Evolutionary conservation across 768 basidiomycete species (phyloP), one percentile per base, ranked within the genome.

Genomic region (Collybiopsis confluens): DNA sequence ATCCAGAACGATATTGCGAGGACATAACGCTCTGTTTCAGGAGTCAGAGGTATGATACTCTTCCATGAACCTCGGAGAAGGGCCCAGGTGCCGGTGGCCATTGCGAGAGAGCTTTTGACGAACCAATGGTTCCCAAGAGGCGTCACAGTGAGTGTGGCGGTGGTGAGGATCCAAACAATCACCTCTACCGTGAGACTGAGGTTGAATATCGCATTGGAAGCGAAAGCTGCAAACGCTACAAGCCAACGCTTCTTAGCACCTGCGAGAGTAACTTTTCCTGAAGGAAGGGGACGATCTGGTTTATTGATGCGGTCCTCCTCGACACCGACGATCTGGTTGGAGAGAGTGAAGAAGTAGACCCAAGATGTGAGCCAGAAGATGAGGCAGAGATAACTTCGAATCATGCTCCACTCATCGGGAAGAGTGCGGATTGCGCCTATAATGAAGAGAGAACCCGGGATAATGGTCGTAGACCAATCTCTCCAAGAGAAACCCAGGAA

Each of bases 301-400:
- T 64, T 64, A 52, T 64, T 61, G 23, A 63, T 49, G 35, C 48
- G 49, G 41, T 64, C 63, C 44, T 64, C 63, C 7, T 56, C 58
- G 30, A 61, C 28, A 21, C 58, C 60, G 9, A 37, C 41, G 44
- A 59, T 57, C 35, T 64, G 63, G 54, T 64, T 64, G 1, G 60
- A 54, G 24, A 64, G 38, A 54, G 55, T 54, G 56, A 63, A 64
- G 37, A 51, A 57, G 38, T 61, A 61, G 52, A 61, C 43, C 38
- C 26, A 60, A n/a, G 41, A 27, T 15, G 49, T 51, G 38, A 61
- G 43, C 58, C 58, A 62, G 24, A 56, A 37, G 20, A 59, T 1
- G 24, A 59, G 51, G 35, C 37, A 38, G 8, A 44, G 23, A 35
- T 38, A 43, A 21, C 44, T 8, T 7, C 24, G n/a, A 5, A 45